Evolutionary conservation across 2,329 filamentous ascomycete species (phyloP).

Genomic region (Nemania abortiva): DNA sequence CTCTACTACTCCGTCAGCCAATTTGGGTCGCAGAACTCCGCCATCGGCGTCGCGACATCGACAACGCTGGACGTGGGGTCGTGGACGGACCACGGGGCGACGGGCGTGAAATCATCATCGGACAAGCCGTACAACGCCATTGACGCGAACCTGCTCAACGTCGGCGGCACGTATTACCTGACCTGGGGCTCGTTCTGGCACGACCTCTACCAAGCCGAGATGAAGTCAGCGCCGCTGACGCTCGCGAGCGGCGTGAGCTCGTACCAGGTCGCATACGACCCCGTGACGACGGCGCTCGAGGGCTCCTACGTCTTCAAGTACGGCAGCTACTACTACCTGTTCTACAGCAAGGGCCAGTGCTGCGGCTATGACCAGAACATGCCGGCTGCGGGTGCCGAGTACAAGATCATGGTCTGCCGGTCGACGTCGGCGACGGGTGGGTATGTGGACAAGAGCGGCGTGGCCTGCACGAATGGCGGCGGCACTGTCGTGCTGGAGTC

Average conservation of each 20-base stretch:
- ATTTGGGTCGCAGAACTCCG: constrained; percentile 71
- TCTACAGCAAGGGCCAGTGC: constrained; percentile 70
- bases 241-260: constrained; percentile 58
- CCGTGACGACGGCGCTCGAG: constrained; percentile 64
- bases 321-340: constrained; percentile 70
- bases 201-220: constrained; percentile 69
- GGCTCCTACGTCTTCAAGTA: constrained; percentile 66
- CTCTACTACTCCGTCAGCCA: constrained; percentile 76
- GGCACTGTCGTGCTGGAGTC: constrained; percentile 71
- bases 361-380: constrained; percentile 64
- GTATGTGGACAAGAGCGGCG: constrained; percentile 54
- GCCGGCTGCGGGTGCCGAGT: constrained; percentile 68
- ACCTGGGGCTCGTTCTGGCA: constrained; percentile 78
- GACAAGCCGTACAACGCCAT: constrained; percentile 69
- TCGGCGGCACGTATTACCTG: constrained; percentile 59
- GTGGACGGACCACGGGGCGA: constrained; percentile 71
- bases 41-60: constrained; percentile 68
- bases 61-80: constrained; percentile 63
- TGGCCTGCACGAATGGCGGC: constrained; percentile 55
- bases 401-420: constrained; percentile 72
- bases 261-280: constrained; percentile 66
- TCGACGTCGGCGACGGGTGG: constrained; percentile 62
- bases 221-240: constrained; percentile 59
- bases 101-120: constrained; percentile 61
- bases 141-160: constrained; percentile 65